These are phyloP conservation scores for Takashimella tepidaria DNA, from an alignment of 1,284 basidiomycete species.

Conservation along the genomic window DNA sequence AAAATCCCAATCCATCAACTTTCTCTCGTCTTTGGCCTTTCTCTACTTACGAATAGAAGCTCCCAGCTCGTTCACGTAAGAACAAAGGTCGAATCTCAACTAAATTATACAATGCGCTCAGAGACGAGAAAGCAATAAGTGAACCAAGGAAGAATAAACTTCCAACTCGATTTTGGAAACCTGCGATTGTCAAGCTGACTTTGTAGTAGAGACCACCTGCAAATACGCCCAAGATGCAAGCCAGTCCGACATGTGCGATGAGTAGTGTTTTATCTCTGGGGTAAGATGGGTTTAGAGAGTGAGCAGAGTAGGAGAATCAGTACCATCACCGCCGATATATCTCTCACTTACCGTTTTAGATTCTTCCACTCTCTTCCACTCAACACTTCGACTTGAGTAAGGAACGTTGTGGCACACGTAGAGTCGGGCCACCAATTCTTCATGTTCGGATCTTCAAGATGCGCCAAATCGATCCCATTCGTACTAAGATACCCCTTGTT, in stretches of 20 bases:
- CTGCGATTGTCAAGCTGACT: constrained; percentile 71
- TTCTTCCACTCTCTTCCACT: constrained; percentile 76
- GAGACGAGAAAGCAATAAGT: constrained; percentile 75
- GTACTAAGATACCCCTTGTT: too few species aligned
- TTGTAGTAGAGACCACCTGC: constrained; percentile 76
- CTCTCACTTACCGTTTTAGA: constrained; percentile 56
- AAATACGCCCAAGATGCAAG: constrained; percentile 70
- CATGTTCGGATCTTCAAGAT: constrained; percentile 3
- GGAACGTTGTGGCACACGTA: constrained; percentile 58
- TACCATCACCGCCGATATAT: too few species aligned
- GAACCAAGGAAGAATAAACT: constrained; percentile 85
- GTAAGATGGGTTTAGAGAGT: too few species aligned
- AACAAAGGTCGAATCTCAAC: constrained; percentile 75
- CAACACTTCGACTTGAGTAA: constrained; percentile 78
- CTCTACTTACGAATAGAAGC: constrained; percentile 56
- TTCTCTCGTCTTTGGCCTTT: background rate
- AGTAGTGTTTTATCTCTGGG: constrained; percentile 72
- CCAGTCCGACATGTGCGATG: constrained; percentile 65
- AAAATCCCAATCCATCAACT: background rate
- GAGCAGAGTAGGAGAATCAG: too few species aligned
- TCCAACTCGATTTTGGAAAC: constrained; percentile 85
- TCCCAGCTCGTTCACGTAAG: constrained; percentile 73
- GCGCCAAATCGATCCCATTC: background rate
- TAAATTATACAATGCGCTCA: constrained; percentile 81
- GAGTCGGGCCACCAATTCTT: constrained; percentile 18